Conservation (phyloP, 2,329 filamentous ascomycete genomes). For the Phyllosticta paracitricarpa region DNA sequence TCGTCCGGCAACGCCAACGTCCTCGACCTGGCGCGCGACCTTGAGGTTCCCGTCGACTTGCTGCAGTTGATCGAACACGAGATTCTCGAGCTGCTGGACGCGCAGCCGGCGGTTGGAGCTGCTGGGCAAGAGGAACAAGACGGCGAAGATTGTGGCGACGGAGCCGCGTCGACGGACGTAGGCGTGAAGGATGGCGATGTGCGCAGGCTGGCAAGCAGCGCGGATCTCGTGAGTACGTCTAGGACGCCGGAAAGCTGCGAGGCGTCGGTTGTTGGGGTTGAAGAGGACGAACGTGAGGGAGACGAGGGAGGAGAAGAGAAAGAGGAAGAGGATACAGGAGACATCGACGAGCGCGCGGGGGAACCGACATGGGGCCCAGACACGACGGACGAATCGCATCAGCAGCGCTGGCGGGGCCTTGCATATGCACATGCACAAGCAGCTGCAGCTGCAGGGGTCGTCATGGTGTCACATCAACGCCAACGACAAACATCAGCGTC, state of each 20-base stretch:
- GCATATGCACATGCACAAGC: not conserved
- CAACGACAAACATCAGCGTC: not conserved
- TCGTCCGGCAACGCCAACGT: not conserved
- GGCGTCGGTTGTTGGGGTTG: not conserved
- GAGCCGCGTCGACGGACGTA: not conserved
- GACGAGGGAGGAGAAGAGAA: not conserved
- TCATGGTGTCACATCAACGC: not conserved
- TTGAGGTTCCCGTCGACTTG: not conserved
- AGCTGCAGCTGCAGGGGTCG: not conserved
- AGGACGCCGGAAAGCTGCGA: not conserved
- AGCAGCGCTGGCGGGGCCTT: constrained; percentile 4
- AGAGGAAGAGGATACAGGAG: not conserved
- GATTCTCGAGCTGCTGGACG: not conserved
- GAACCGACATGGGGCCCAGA: not conserved
- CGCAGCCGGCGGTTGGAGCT: not conserved
- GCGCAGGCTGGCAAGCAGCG: not conserved
- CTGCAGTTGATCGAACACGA: not conserved
- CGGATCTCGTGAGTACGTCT: not conserved
- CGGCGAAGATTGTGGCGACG: too few species aligned
- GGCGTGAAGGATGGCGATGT: not conserved
- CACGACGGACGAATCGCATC: not conserved
- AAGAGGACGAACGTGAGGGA: not conserved
- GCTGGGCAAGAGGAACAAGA: not conserved
- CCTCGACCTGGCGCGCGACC: not conserved
- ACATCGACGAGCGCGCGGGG: constrained; percentile 2